A percentile compares a stretch with the other conserved stretches of the same genome.
phyloP scores from a whole-genome alignment of 345 rosid genomes.

The Hypericum androsaemum region DNA sequence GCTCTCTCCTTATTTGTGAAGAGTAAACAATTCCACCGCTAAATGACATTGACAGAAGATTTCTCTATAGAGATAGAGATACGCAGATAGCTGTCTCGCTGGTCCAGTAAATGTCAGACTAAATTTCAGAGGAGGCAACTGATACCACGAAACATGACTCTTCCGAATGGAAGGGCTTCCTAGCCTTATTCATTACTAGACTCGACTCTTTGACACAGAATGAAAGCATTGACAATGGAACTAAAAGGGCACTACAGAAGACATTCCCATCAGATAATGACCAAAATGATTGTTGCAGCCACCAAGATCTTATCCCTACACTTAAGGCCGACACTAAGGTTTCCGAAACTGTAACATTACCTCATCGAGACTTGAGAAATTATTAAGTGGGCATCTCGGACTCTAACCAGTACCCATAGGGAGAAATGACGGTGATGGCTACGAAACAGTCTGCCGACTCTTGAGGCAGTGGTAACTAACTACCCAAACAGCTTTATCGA shows the following conservation, averaged over 20 bases:
- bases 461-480: constrained; percentile 19
- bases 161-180: constrained; percentile 33
- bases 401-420: constrained; percentile 32
- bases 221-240: constrained; percentile 23
- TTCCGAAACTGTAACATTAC: constrained; percentile 24
- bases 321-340: constrained; percentile 27
- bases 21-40: constrained; percentile 18
- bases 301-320: constrained; percentile 22
- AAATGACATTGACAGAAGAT: constrained; percentile 31
- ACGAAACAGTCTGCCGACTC: constrained; percentile 16
- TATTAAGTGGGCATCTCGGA: constrained; percentile 15
- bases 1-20: constrained; percentile 41
- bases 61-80: constrained; percentile 8
- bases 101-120: constrained; percentile 31
- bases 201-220: constrained; percentile 27
- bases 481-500: constrained; percentile 24
- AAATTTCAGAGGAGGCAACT: constrained; percentile 18
- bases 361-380: constrained; percentile 27
- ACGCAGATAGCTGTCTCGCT: constrained; percentile 15
- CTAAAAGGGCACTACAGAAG: constrained; percentile 22
- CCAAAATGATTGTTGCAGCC: constrained; percentile 24
- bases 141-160: constrained; percentile 17
- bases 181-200: constrained; percentile 44
- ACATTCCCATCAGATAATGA: constrained; percentile 26
- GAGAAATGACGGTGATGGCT: too few species aligned